Percentiles rank a stretch among this genome's conserved stretches.
Conservation (phyloP, 768 basidiomycete species). For the Neoboletus subvelutipes region DNA sequence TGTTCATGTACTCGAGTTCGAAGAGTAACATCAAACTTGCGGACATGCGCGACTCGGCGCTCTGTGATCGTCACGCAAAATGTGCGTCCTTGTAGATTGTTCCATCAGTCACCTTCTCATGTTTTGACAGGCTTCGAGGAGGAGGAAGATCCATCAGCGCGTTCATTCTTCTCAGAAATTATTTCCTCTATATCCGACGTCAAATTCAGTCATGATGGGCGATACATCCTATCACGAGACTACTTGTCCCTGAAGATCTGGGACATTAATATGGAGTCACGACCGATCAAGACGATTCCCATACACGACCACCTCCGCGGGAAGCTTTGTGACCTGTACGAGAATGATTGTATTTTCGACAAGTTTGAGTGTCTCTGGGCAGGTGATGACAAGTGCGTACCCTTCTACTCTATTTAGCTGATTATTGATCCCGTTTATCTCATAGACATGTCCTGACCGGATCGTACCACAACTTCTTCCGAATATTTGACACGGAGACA, state of each 20-base stretch:
- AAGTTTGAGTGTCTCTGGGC: conserved; percentile 99
- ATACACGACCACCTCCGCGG: conserved; percentile 98
- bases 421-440: conserved; percentile 3
- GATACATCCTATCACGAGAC: conserved; percentile 95
- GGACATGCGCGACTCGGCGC: conserved; percentile 97
- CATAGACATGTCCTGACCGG: conserved; percentile 94
- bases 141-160: conserved; percentile 94
- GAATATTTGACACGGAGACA: conserved; percentile 94
- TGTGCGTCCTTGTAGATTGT: conserved; percentile 50
- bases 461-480: conserved; percentile 99
- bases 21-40: conserved; percentile 99
- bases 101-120: conserved; percentile 9
- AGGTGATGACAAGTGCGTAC: conserved; percentile 88
- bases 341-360: conserved; percentile 99
- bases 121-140: conserved; percentile 85
- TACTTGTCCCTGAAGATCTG: conserved; percentile 98
- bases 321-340: conserved; percentile 97
- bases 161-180: conserved; percentile 99
- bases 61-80: conserved; percentile 96
- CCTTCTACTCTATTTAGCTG: conserved; percentile 10
- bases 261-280: conserved; percentile 99
- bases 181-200: conserved; percentile 99
- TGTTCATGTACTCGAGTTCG: conserved; percentile 99
- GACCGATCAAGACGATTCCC: conserved; percentile 95
- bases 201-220: conserved; percentile 96